Evolutionary conservation across 805 yeast species (phyloP).

Genomic region (Wickerhamiella lipophila): DNA sequence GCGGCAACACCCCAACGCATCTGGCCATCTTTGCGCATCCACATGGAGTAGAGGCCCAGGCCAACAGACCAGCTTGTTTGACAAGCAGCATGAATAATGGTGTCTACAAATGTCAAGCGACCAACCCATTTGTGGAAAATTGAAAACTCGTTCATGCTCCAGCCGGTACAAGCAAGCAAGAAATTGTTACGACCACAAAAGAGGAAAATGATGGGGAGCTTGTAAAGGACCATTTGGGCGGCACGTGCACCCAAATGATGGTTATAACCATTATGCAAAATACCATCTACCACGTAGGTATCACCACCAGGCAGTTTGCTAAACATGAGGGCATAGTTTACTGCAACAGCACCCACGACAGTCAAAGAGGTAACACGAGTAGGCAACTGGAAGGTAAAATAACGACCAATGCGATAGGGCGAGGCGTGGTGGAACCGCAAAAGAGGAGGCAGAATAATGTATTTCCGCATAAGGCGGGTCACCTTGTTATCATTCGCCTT

Average conservation of each 20-base stretch:
- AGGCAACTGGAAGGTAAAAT: slow-evolving; percentile 25
- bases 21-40: slow-evolving; percentile 2
- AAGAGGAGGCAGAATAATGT: slow-evolving; percentile 24
- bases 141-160: slow-evolving; percentile 34
- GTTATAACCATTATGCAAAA: not conserved
- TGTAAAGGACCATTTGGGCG: slow-evolving; percentile 20
- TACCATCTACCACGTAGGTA: not conserved
- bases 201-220: slow-evolving; percentile 38
- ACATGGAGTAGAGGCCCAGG: slow-evolving; percentile 21
- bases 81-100: slow-evolving; percentile 38
- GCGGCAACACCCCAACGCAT: slow-evolving; percentile 10
- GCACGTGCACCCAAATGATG: slow-evolving; percentile 28
- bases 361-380: slow-evolving; percentile 32
- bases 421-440: slow-evolving; percentile 22
- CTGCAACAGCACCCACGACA: slow-evolving; percentile 26
- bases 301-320: slow-evolving; percentile 9
- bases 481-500: slow-evolving; percentile 6
- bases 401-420: slow-evolving; percentile 14
- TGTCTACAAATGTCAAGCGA: slow-evolving; percentile 37
- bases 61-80: slow-evolving; percentile 30
- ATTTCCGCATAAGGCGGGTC: slow-evolving; percentile 15
- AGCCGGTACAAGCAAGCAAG: slow-evolving; percentile 38
- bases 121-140: slow-evolving; percentile 55
- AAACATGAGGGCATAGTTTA: slow-evolving; percentile 20
- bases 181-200: slow-evolving; percentile 62